These are phyloP conservation scores for Mycosarcoma mackinlayi DNA, from an alignment of 1,284 basidiomycete species.

Conservation along the genomic window DNA sequence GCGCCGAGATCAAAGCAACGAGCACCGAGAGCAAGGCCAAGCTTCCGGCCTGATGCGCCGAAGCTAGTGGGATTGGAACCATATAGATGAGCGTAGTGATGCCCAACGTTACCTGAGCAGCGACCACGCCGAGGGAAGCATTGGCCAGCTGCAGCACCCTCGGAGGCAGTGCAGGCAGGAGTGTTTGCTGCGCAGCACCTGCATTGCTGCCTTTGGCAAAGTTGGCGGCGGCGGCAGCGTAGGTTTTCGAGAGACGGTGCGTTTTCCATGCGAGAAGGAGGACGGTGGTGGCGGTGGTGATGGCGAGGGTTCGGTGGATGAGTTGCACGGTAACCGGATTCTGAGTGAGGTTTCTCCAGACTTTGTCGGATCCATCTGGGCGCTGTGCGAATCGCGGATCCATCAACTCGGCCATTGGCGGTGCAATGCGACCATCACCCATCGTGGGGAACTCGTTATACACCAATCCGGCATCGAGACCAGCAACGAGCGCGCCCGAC, in stretches of 20 bases:
- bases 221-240: constrained; percentile 3
- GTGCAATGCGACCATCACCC: constrained; percentile 83
- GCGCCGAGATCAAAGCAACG: constrained; percentile 18
- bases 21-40: constrained; percentile 77
- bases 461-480: constrained; percentile 91
- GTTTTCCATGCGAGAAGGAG: constrained; percentile 21
- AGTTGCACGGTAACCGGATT: constrained; percentile 99
- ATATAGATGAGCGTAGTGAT: constrained; percentile 92
- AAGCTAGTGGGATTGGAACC: constrained; percentile 90
- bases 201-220: neutral
- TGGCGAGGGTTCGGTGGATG: constrained; percentile 88
- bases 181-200: constrained; percentile 42
- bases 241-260: constrained; percentile 73
- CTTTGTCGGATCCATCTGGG: constrained; percentile 71
- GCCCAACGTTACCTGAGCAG: constrained; percentile 87
- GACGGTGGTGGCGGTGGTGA: constrained; percentile 51
- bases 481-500: constrained; percentile 96
- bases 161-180: constrained; percentile 77
- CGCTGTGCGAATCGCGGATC: constrained; percentile 73
- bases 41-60: constrained; percentile 93
- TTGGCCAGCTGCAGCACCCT: constrained; percentile 75
- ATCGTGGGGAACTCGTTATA: constrained; percentile 99
- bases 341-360: constrained; percentile 92
- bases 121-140: constrained; percentile 82
- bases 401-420: constrained; percentile 86